A percentile compares a stretch with the other conserved stretches of the same genome.
phyloP scores from a whole-genome alignment of 768 basidiomycete species.

The Hygrocybe coccinea region DNA sequence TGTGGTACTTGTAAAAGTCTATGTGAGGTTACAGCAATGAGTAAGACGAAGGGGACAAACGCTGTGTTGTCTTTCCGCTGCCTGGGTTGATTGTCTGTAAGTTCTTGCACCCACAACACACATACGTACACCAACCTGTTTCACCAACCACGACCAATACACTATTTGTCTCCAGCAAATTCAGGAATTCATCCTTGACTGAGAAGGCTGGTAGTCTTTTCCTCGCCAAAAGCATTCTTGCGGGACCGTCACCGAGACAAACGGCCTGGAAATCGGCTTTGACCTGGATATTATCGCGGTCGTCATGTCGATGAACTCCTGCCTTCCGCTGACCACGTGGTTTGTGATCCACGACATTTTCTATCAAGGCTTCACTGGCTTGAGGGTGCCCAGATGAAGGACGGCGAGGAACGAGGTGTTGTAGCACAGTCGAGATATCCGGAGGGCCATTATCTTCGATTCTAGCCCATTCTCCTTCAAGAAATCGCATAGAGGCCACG shows the following conservation, averaged over 20 bases:
- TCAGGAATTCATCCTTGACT: constrained; percentile 58
- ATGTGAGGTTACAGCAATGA: not conserved
- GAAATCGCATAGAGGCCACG: constrained; percentile 60
- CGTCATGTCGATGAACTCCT: constrained; percentile 30
- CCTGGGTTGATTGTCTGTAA: constrained; percentile 36
- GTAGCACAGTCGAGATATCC: constrained; percentile 62
- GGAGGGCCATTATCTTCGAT: constrained; percentile 72
- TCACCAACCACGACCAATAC: constrained; percentile 88
- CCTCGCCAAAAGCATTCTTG: constrained; percentile 50
- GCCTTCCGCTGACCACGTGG: constrained; percentile 16
- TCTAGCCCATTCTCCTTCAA: constrained; percentile 66
- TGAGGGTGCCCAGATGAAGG: constrained; percentile 8
- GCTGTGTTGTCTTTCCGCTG: constrained; percentile 87
- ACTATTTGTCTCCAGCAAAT: constrained; percentile 49
- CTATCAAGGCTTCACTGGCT: constrained; percentile 1
- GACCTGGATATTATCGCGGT: constrained; percentile 45
- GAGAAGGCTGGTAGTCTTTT: constrained; percentile 72
- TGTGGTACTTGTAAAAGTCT: constrained; percentile 59
- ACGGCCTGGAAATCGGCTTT: constrained; percentile 49
- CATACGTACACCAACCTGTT: constrained; percentile 49
- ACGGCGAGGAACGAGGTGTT: constrained; percentile 45
- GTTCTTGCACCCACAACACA: not conserved
- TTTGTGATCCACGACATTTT: not conserved
- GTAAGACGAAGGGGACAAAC: constrained; percentile 34
- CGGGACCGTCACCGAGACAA: constrained; percentile 44